Evolutionary conservation across 164 flowering plant species (phyloP).

Genomic region (grape (Vitis vinifera)): DNA sequence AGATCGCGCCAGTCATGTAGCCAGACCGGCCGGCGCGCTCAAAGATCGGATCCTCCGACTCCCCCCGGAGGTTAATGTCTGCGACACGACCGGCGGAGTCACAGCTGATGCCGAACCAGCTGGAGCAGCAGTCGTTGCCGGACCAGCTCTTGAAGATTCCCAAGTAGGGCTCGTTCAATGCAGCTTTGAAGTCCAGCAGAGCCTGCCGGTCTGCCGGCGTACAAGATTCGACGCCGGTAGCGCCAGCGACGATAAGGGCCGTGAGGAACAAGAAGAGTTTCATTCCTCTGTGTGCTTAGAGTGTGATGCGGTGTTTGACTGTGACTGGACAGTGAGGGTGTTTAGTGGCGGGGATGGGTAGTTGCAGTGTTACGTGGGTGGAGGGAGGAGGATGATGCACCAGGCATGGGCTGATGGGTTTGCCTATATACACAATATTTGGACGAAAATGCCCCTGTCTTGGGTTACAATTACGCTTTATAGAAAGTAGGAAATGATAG

Average conservation of each 20-base stretch:
- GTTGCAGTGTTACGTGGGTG: no score
- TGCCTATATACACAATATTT: background rate
- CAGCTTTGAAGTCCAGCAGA: slow-evolving; percentile 35
- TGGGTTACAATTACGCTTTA: background rate
- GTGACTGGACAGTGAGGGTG: no score
- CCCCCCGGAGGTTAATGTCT: slow-evolving; percentile 60
- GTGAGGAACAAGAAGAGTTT: background rate
- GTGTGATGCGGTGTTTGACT: no score
- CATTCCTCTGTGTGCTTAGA: no score
- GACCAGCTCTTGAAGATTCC: slow-evolving; percentile 59
- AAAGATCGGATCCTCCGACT: slow-evolving; percentile 56
- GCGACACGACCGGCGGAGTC: slow-evolving; percentile 51
- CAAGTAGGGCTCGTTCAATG: slow-evolving; percentile 48
- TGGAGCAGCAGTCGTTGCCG: slow-evolving; percentile 44
- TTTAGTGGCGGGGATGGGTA: no score
- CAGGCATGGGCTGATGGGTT: background rate
- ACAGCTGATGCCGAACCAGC: slow-evolving; percentile 63
- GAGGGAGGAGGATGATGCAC: no score
- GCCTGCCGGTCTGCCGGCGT: slow-evolving; percentile 46
- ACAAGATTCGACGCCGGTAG: slow-evolving; percentile 28
- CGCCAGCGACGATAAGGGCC: slow-evolving; percentile 7
- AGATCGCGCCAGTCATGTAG: slow-evolving; percentile 58
- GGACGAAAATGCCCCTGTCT: background rate
- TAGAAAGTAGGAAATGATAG: background rate
- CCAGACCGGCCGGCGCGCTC: slow-evolving; percentile 46